Evolutionary conservation across 2,329 filamentous ascomycete genomes (phyloP).

Genomic region (Colletotrichum filicis): DNA sequence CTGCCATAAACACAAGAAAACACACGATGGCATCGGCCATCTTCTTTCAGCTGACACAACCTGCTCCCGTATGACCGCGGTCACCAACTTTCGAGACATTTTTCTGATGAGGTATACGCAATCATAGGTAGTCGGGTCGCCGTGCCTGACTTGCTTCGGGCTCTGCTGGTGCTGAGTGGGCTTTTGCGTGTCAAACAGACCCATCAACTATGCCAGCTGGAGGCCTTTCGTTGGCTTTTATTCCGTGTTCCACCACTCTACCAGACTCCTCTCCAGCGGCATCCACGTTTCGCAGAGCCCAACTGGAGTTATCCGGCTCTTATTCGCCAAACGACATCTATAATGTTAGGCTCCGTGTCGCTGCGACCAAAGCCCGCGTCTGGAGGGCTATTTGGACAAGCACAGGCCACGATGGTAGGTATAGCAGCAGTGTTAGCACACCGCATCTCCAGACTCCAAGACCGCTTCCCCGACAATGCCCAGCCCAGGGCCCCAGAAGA

Average conservation of each 20-base stretch:
- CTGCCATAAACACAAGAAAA: not conserved
- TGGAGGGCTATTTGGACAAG: not conserved
- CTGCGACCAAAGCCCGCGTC: not conserved
- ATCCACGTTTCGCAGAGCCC: conserved; percentile 1
- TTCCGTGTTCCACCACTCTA: not conserved
- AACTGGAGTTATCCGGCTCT: not conserved
- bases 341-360: not conserved
- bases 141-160: conserved; percentile 7
- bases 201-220: conserved; percentile 10
- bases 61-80: conserved; percentile 9
- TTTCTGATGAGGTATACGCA: not conserved
- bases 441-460: conserved; percentile 5
- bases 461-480: not conserved
- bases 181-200: not conserved
- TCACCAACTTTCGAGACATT: not conserved
- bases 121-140: not conserved
- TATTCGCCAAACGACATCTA: not conserved
- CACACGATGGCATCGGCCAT: conserved; percentile 2
- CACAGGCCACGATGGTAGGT: not conserved
- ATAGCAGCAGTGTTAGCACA: conserved; percentile 3
- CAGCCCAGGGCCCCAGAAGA: not conserved
- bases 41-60: conserved; percentile 7
- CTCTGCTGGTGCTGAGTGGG: not conserved
- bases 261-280: not conserved
- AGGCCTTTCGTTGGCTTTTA: conserved; percentile 11